These are phyloP conservation scores for Arctium minus DNA, from an alignment of 129 eudicot genomes.

Conservation along the genomic window DNA sequence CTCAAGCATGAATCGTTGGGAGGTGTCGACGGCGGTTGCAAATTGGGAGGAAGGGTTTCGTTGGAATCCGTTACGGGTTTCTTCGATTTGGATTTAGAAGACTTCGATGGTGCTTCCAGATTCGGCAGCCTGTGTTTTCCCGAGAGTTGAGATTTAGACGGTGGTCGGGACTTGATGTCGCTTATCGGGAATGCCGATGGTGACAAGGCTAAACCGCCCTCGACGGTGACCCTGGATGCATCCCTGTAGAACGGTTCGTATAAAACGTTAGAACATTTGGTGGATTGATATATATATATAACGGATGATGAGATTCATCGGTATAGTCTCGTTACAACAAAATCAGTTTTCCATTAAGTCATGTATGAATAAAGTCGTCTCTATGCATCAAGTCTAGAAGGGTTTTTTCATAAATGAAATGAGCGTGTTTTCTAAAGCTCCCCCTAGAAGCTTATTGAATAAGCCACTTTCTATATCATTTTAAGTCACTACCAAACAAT, in stretches of 20 bases:
- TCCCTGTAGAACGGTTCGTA: conserved; percentile 38
- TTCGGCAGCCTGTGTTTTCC: conserved; percentile 61
- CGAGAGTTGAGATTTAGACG: conserved; percentile 30
- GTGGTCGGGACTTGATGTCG: conserved; percentile 38
- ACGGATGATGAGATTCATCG: background rate
- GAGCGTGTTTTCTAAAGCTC: too few relatives aligned
- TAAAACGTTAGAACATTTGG: background rate
- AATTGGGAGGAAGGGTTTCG: conserved; percentile 28
- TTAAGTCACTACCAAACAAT: too few relatives aligned
- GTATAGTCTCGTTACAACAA: background rate
- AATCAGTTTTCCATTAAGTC: background rate
- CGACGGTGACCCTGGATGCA: conserved; percentile 43
- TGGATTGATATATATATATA: background rate
- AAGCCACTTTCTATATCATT: too few relatives aligned
- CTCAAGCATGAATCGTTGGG: conserved; percentile 22
- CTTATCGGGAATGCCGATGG: conserved; percentile 31
- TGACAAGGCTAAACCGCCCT: conserved; percentile 39
- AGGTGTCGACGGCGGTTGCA: conserved; percentile 24
- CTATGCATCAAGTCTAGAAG: too few relatives aligned
- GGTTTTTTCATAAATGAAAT: too few relatives aligned
- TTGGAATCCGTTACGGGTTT: conserved; percentile 33
- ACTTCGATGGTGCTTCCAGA: conserved; percentile 39
- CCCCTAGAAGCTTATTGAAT: too few relatives aligned
- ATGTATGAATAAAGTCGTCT: too few relatives aligned
- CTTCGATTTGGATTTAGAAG: conserved; percentile 64